phyloP scores from a whole-genome alignment of 140 eudicot genomes.

The Artemisia princeps region DNA sequence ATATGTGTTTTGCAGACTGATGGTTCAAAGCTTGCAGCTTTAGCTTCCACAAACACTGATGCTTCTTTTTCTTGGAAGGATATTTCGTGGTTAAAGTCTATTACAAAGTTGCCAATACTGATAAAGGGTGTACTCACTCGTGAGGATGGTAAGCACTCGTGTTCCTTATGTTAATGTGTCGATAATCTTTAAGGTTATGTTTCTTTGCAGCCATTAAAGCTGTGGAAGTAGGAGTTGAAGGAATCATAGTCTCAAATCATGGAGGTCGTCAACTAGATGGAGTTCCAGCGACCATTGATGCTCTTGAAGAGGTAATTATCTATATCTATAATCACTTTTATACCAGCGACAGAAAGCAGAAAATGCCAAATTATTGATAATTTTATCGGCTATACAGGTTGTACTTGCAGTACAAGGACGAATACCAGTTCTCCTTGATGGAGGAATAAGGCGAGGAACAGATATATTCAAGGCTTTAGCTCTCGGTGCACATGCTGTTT shows the following conservation, averaged over 20 bases:
- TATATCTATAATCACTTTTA: not conserved
- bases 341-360: not conserved
- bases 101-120: slow-evolving; percentile 52
- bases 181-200: not conserved
- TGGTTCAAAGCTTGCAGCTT: slow-evolving; percentile 71
- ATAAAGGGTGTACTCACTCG: slow-evolving; percentile 56
- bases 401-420: slow-evolving; percentile 50
- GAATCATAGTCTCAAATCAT: slow-evolving; percentile 71
- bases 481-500: slow-evolving; percentile 64
- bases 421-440: slow-evolving; percentile 54
- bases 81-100: slow-evolving; percentile 51
- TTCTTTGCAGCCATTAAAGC: slow-evolving; percentile 48
- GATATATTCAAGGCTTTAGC: slow-evolving; percentile 73
- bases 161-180: slow-evolving; percentile 6
- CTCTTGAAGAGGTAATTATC: slow-evolving; percentile 49
- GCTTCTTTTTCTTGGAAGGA: slow-evolving; percentile 80
- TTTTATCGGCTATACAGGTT: slow-evolving; percentile 24
- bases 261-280: slow-evolving; percentile 82
- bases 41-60: slow-evolving; percentile 44
- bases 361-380: not conserved
- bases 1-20: slow-evolving; percentile 38
- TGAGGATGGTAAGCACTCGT: slow-evolving; percentile 51
- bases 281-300: slow-evolving; percentile 61
- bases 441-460: slow-evolving; percentile 68
- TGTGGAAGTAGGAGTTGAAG: slow-evolving; percentile 60